Percentiles rank a stretch among this genome's conserved stretches.
Evolutionary conservation across 352 stramenopile species (phyloP).

Genomic region (Phytopythium cucurbitacearum): DNA sequence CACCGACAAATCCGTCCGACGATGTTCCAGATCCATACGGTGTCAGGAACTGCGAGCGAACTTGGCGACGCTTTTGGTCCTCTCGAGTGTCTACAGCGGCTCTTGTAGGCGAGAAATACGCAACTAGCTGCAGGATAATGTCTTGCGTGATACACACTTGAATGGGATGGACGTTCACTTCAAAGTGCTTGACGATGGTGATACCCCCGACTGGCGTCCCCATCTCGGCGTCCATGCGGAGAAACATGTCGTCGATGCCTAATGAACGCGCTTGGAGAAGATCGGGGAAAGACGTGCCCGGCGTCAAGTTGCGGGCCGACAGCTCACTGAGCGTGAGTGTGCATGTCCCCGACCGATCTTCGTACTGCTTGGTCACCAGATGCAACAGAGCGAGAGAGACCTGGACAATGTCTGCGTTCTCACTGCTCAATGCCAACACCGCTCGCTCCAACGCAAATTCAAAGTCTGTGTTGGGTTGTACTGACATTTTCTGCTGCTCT

Average conservation of each 20-base stretch:
- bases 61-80: constrained; percentile 4
- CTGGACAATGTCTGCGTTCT: constrained; percentile 60
- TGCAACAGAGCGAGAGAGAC: constrained; percentile 34
- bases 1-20: neutral
- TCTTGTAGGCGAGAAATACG: constrained; percentile 42
- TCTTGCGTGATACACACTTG: constrained; percentile 83
- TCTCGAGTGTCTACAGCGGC: constrained; percentile 16
- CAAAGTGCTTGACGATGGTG: constrained; percentile 76
- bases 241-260: constrained; percentile 61
- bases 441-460: constrained; percentile 53
- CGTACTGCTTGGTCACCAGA: constrained; percentile 65
- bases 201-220: constrained; percentile 49
- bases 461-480: constrained; percentile 57
- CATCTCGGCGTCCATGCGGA: constrained; percentile 73
- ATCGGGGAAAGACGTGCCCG: constrained; percentile 67
- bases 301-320: constrained; percentile 60
- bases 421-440: constrained; percentile 52
- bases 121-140: constrained; percentile 61
- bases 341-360: constrained; percentile 65
- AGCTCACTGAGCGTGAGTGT: constrained; percentile 55
- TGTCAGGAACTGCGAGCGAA: constrained; percentile 63
- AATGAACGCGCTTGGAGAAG: constrained; percentile 44
- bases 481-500: constrained; percentile 29
- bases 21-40: constrained; percentile 9
- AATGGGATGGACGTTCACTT: constrained; percentile 83